These are phyloP conservation scores for Suillus subluteus DNA, from an alignment of 768 basidiomycete genomes.

Conservation along the genomic window DNA sequence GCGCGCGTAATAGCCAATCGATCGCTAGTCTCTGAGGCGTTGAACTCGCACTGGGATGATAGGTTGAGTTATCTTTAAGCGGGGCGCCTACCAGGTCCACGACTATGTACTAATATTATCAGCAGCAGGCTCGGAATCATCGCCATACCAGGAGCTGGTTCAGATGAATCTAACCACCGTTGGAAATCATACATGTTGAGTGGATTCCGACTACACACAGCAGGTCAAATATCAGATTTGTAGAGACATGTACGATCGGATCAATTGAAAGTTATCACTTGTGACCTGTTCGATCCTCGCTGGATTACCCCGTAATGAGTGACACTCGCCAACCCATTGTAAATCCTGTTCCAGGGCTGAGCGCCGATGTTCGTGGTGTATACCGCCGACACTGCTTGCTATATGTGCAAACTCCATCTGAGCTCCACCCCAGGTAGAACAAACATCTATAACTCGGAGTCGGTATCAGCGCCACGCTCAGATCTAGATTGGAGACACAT, in stretches of 20 bases:
- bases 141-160: background rate
- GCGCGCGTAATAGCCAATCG: background rate
- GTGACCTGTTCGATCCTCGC: too few species aligned
- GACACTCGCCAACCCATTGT: too few species aligned
- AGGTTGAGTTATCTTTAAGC: too few species aligned
- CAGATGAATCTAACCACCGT: background rate
- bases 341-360: too few species aligned
- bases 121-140: background rate
- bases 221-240: too few species aligned
- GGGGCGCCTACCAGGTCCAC: background rate
- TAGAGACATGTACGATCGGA: too few species aligned
- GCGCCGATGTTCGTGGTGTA: too few species aligned
- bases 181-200: background rate
- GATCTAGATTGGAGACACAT: background rate
- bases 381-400: too few species aligned
- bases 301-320: too few species aligned
- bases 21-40: background rate
- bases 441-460: background rate
- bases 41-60: background rate
- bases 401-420: too few species aligned
- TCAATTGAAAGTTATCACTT: too few species aligned
- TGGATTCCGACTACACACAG: background rate
- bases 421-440: too few species aligned
- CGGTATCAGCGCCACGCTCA: background rate
- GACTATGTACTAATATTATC: background rate